Evolutionary conservation across 73 alveolate species (phyloP), one percentile per base, ranked within the genome.

Genomic region (Stentor coeruleus): DNA sequence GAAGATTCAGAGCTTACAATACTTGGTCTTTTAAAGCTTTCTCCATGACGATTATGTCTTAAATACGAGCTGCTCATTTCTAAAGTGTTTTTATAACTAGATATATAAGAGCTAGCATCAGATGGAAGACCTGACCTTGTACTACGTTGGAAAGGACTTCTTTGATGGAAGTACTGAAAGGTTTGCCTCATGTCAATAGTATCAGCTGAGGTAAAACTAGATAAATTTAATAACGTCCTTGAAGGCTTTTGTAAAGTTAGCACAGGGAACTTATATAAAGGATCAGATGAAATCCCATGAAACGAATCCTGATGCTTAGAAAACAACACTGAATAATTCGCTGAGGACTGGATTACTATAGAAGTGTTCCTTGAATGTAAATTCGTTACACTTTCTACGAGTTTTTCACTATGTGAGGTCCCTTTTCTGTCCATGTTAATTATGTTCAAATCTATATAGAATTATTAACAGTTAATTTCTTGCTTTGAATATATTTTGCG

Each of bases 71-170:
- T 49, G 66, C 66, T 49, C 66, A 49, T 11, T 11, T 49, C 66
- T 49, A 49, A 49, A 49, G 66, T 49, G 20, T 11, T 20, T 49
- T 49, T 49, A 49, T 49, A 11, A 49, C 28, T 49, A 6, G 66
- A 49, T 6, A 11, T 49, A 49, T 49, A 49, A 49, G 66, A 49
- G 20, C 28, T 11, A 49, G 28, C 6, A 11, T 49, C 66, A 6
- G 66, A 49, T 49, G 66, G 20, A 49, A 49, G 28, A 49, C 6
- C 20, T 11, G 66, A 49, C n/a, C n/a, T n/a, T n/a, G n/a, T n/a
- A 6, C 79, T 40, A 20, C 79, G n/a, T 66, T 31, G 79, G 33
- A 66, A 66, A 66, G 79, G 79, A 31, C 79, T 66, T 2, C 15
- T 66, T 66, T 66, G 49, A 66, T 66, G 79, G 37, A 66, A 31